These are phyloP conservation scores for Candida maesae DNA, from an alignment of 805 yeast species.

Conservation along the genomic window DNA sequence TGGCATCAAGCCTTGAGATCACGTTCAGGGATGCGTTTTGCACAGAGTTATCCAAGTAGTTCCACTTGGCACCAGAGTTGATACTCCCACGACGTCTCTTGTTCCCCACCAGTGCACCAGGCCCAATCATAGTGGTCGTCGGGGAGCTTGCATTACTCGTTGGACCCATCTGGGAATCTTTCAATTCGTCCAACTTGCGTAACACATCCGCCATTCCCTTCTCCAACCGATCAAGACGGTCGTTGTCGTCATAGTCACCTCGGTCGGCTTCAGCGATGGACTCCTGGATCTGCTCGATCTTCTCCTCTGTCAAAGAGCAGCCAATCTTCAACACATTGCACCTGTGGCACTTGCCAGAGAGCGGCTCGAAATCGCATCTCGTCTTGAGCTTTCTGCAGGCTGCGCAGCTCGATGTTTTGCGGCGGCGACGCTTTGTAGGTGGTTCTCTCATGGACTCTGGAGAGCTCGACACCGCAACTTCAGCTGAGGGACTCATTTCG, in stretches of 20 bases:
- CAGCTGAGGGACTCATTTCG: no score
- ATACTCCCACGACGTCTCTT: constrained; percentile 10
- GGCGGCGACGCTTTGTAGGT: constrained; percentile 22
- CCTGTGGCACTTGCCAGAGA: constrained; percentile 45
- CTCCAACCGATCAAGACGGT: constrained; percentile 13
- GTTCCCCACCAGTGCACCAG: constrained; percentile 6
- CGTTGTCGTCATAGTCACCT: constrained; percentile 4
- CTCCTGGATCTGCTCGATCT: constrained; percentile 25
- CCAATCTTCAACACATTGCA: constrained; percentile 44
- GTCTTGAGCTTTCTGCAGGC: constrained; percentile 55
- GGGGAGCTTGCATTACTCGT: background rate
- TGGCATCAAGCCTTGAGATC: constrained; percentile 35
- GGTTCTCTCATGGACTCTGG: background rate
- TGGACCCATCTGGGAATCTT: background rate
- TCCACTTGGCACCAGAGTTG: constrained; percentile 15
- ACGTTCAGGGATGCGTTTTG: constrained; percentile 35
- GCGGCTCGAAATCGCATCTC: constrained; percentile 48
- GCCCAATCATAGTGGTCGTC: background rate
- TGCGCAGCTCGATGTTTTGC: constrained; percentile 43
- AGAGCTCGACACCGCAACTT: background rate
- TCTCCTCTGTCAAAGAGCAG: constrained; percentile 42
- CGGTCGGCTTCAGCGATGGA: constrained; percentile 12
- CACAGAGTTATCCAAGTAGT: constrained; percentile 25
- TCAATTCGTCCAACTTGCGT: constrained; percentile 20
- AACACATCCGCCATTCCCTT: constrained; percentile 25